Evolutionary conservation across 2,329 filamentous ascomycete genomes (phyloP).

Genomic region (Botrytis cinerea): DNA sequence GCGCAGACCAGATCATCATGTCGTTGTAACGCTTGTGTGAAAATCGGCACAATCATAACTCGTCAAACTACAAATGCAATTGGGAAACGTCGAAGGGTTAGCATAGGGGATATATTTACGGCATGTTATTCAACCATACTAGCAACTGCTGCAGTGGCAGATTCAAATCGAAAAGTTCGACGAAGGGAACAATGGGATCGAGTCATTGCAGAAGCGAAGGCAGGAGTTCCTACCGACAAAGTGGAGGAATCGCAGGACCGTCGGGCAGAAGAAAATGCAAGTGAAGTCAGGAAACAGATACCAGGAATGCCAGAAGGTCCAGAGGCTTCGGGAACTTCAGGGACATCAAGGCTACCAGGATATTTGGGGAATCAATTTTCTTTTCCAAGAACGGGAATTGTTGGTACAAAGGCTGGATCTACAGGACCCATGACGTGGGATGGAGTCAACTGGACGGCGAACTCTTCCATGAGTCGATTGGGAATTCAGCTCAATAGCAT

Average conservation of each 20-base stretch:
- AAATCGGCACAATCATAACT: constrained; percentile 47
- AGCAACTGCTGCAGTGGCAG: constrained; percentile 63
- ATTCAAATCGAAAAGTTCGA: constrained; percentile 60
- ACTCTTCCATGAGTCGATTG: constrained; percentile 9
- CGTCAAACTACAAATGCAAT: constrained; percentile 54
- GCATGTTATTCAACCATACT: constrained; percentile 69
- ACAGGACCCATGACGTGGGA: constrained; percentile 14
- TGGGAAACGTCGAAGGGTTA: constrained; percentile 50
- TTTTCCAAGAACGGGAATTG: constrained; percentile 2
- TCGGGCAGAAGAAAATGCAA: not conserved
- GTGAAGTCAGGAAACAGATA: not conserved
- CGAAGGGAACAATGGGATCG: constrained; percentile 62
- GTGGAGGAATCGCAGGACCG: constrained; percentile 24
- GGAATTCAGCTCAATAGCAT: not conserved
- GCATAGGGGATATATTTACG: constrained; percentile 59
- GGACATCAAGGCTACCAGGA: not conserved
- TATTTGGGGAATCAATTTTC: not conserved
- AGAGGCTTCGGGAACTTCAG: not conserved
- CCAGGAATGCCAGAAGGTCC: not conserved
- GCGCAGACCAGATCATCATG: constrained; percentile 61
- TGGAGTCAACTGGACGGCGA: constrained; percentile 3
- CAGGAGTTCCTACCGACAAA: constrained; percentile 26
- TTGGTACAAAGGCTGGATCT: constrained; percentile 10
- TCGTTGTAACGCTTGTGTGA: constrained; percentile 62
- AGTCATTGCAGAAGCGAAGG: constrained; percentile 56